Conservation (phyloP, 2,329 filamentous ascomycete genomes). For the Fusarium graminum region DNA sequence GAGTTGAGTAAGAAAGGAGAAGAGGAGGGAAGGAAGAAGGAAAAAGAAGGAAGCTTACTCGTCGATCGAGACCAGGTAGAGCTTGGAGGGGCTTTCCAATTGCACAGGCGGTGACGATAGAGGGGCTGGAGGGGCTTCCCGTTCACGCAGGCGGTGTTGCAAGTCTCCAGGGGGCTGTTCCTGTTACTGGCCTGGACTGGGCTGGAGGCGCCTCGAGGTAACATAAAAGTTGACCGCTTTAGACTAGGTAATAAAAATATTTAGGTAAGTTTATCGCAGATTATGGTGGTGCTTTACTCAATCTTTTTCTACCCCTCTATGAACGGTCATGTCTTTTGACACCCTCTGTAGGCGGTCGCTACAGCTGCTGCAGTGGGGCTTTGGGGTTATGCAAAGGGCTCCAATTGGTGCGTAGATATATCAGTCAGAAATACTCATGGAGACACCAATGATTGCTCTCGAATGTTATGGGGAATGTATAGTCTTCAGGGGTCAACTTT, state of each 20-base stretch:
- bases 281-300: no score
- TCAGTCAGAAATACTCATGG: slow-evolving; percentile 18
- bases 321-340: no score
- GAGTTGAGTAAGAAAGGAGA: slow-evolving; percentile 35
- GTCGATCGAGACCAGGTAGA: slow-evolving; percentile 37
- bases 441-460: slow-evolving; percentile 28
- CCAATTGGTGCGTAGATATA: slow-evolving; percentile 2
- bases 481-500: slow-evolving; percentile 33
- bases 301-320: no score
- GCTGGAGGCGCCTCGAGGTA: slow-evolving; percentile 1
- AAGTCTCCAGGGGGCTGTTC: slow-evolving; percentile 12
- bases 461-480: slow-evolving; percentile 27
- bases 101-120: slow-evolving; percentile 52
- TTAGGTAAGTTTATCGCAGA: no score
- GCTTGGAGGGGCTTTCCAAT: slow-evolving; percentile 34
- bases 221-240: no score
- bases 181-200: slow-evolving; percentile 14
- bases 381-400: background rate
- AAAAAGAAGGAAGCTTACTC: slow-evolving; percentile 41
- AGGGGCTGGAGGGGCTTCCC: slow-evolving; percentile 47
- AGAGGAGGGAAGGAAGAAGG: slow-evolving; percentile 26
- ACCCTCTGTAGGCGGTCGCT: slow-evolving; percentile 26
- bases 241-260: no score
- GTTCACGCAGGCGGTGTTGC: slow-evolving; percentile 45
- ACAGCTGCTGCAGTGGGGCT: slow-evolving; percentile 28